Percentiles rank a stretch among this genome's conserved stretches.
phyloP scores from a whole-genome alignment of 352 stramenopile species.

The Saprolegnia parasitica region DNA sequence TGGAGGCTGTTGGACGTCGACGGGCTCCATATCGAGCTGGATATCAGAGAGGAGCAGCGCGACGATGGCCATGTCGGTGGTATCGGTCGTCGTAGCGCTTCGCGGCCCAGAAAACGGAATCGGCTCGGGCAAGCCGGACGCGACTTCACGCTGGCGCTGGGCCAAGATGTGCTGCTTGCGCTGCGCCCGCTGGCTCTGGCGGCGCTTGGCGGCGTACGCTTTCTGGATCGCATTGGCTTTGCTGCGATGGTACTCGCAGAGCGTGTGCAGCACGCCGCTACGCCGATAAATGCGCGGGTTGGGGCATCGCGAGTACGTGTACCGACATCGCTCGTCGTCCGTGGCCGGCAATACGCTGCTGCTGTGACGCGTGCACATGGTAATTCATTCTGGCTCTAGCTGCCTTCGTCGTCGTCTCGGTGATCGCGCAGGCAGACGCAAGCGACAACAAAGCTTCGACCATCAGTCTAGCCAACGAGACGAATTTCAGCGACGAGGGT shows the following conservation, averaged over 20 bases:
- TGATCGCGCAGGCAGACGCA: no score
- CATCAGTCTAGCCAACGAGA: no score
- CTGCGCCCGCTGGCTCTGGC: background rate
- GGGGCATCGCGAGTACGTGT: conserved; percentile 1
- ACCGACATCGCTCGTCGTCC: no score
- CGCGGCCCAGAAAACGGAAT: background rate
- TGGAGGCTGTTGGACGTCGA: background rate
- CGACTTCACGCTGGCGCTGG: background rate
- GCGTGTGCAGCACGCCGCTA: conserved; percentile 5
- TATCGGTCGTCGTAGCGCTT: no score
- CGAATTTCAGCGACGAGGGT: no score
- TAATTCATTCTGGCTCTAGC: no score
- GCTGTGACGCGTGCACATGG: no score
- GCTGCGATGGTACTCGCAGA: conserved; percentile 16
- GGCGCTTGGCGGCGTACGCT: conserved; percentile 1
- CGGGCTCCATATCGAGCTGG: background rate
- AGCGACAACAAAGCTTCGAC: no score
- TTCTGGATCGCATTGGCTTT: conserved; percentile 27
- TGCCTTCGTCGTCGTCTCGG: no score
- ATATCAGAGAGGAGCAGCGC: background rate
- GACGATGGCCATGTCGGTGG: background rate
- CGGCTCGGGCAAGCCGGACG: background rate
- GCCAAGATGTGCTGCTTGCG: background rate
- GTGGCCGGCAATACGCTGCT: no score
- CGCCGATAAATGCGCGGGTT: conserved; percentile 10